These are phyloP conservation scores for Mitragyna speciosa DNA, from an alignment of 257 asterid genomes.

Conservation along the genomic window DNA sequence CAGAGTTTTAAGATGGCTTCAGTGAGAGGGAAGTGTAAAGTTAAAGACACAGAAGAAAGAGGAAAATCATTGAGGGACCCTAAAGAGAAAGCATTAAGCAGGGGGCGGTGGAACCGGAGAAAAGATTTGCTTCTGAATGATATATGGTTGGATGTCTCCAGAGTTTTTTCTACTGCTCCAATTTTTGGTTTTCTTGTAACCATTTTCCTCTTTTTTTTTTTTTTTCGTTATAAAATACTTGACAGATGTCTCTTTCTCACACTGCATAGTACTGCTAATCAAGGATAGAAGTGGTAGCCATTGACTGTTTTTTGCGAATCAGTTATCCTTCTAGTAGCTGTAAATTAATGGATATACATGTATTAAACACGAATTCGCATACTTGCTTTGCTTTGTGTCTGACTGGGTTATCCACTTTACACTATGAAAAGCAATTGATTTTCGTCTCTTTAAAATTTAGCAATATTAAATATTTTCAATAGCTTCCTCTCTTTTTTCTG, in stretches of 20 bases:
- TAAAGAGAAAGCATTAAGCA: constrained; percentile 18
- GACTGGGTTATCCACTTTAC: neutral
- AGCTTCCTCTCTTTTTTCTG: neutral
- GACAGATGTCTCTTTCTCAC: constrained; percentile 17
- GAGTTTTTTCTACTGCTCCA: constrained; percentile 22
- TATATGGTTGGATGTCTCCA: neutral
- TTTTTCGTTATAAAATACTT: neutral
- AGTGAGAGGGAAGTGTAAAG: constrained; percentile 16
- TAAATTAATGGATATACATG: neutral
- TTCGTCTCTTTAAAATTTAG: constrained; percentile 13
- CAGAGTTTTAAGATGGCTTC: constrained; percentile 17
- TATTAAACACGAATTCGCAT: neutral
- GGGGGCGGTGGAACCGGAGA: constrained; percentile 6
- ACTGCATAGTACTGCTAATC: neutral
- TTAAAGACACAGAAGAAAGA: neutral
- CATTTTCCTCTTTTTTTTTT: neutral
- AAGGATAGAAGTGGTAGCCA: neutral
- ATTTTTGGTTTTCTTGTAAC: constrained; percentile 22
- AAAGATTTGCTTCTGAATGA: constrained; percentile 4
- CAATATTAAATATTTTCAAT: neutral
- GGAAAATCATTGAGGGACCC: neutral
- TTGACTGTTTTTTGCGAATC: constrained; percentile 7
- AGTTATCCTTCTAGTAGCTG: neutral
- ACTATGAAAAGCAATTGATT: constrained; percentile 21
- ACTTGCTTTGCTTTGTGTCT: constrained; percentile 16